These are phyloP conservation scores for Xylaria sp. DNA, from an alignment of 2,329 filamentous ascomycete species.

Conservation along the genomic window DNA sequence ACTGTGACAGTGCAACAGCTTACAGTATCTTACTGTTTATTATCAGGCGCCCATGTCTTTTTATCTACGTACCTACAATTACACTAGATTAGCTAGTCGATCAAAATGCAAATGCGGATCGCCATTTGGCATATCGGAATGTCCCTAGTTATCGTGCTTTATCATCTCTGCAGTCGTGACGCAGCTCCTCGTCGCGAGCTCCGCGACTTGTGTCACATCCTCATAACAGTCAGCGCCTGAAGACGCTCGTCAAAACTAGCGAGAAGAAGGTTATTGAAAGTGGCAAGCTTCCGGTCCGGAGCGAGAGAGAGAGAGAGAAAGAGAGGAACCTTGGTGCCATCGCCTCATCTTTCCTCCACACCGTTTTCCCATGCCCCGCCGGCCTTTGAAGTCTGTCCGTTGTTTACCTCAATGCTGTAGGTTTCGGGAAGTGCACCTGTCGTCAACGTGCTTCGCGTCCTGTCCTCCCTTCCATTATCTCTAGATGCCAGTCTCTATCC, in stretches of 20 bases:
- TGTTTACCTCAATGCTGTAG: slow-evolving; percentile 18
- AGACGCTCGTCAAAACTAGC: slow-evolving; percentile 15
- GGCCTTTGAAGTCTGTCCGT: slow-evolving; percentile 10
- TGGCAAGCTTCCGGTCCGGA: slow-evolving; percentile 21
- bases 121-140: slow-evolving; percentile 49
- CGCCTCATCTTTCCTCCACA: slow-evolving; percentile 25
- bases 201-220: slow-evolving; percentile 46
- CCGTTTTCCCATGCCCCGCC: slow-evolving; percentile 3
- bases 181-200: slow-evolving; percentile 39
- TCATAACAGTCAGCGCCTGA: slow-evolving; percentile 39
- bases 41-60: background rate
- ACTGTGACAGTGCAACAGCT: background rate
- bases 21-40: background rate
- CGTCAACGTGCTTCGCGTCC: slow-evolving; percentile 12
- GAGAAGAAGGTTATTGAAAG: slow-evolving; percentile 16
- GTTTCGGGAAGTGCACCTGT: slow-evolving; percentile 24
- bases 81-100: slow-evolving; percentile 20
- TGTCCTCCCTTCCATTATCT: slow-evolving; percentile 15
- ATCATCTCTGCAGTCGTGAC: slow-evolving; percentile 45
- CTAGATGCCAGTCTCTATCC: slow-evolving; percentile 17
- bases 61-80: slow-evolving; percentile 3
- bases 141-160: slow-evolving; percentile 44
- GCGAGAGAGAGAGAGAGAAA: slow-evolving; percentile 11
- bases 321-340: slow-evolving; percentile 20
- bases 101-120: slow-evolving; percentile 48